Evolutionary conservation across 2,329 filamentous ascomycete genomes (phyloP).

Genomic region (Tolypocladium ophioglossoides): DNA sequence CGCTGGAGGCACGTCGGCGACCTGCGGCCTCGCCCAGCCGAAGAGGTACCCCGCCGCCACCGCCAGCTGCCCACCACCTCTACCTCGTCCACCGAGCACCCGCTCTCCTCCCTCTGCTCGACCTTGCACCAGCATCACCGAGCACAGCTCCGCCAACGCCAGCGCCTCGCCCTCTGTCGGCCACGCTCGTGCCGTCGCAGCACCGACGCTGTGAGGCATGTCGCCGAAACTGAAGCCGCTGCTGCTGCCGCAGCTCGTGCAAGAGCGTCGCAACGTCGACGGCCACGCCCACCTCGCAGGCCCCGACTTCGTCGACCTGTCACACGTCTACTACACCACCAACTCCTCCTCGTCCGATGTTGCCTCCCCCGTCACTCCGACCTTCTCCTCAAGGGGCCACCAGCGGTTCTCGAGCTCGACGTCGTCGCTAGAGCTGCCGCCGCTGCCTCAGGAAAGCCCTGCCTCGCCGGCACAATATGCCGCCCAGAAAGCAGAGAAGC

Average conservation of each 20-base stretch:
- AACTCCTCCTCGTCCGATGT: conserved; percentile 55
- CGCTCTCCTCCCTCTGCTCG: neutral
- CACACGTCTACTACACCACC: conserved; percentile 32
- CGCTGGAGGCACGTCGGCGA: too few species aligned
- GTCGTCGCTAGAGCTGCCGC: conserved; percentile 62
- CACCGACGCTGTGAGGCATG: conserved; percentile 20
- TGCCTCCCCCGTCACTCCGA: conserved; percentile 60
- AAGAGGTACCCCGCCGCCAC: too few species aligned
- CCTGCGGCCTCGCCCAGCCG: too few species aligned
- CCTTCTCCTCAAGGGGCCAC: conserved; percentile 55
- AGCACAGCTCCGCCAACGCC: neutral
- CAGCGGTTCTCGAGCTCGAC: conserved; percentile 61
- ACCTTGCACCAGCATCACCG: neutral
- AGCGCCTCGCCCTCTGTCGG: neutral
- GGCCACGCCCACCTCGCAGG: conserved; percentile 22
- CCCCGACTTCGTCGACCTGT: conserved; percentile 22
- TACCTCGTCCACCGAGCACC: neutral
- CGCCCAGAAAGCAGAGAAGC: conserved; percentile 46
- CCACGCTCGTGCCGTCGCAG: neutral
- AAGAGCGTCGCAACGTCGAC: conserved; percentile 35
- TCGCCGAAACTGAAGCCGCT: conserved; percentile 41
- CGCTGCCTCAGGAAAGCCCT: conserved; percentile 12
- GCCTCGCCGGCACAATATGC: conserved; percentile 16
- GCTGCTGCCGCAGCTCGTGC: conserved; percentile 41
- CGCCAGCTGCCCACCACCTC: neutral